Base-by-base conservation (phyloP, 768 basidiomycete genomes). In the Jaapia argillacea region DNA sequence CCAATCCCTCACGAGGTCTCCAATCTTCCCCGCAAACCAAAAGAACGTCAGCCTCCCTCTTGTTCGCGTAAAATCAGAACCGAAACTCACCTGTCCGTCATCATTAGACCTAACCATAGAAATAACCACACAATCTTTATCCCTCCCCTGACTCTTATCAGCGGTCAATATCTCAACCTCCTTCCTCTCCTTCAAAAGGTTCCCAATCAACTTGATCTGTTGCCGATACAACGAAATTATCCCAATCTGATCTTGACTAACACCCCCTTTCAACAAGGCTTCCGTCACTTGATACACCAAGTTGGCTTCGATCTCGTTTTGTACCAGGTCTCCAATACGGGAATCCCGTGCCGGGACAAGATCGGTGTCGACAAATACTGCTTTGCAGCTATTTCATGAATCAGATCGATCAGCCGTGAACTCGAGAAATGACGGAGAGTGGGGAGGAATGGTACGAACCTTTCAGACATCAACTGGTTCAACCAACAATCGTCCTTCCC, bases 311-410 rank as follows among this genome's bases (percentile, higher is more conserved):
- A 73, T 64, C 43, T 75, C 74, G 60, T 99, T 99, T 55, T 97
- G 91, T 5, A 96, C 83, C 6, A 97, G 72, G 51, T 92, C 85
- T 4, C 93, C 92, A 1, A 84, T 75, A 13, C 79, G 77, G 0
- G 85, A 85, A 53, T 98, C 94, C 5, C 57, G 63, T 0, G 84
- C 93, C 0, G 90, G 84, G 2, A 92, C 58, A 0, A 49, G 55
- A 51, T 98, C 96, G 0, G 96, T 99, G 56, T 98, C 84, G n/a
- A 98, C 78, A 51, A 99, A 98, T 28, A 97, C 70, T 5, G 84
- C 90, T 60, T 82, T 87, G 49, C 81, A 81, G 21, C 92, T 94
- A 37, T 27, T 35, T 41, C 20, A 22, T 25, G 28, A 33, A 3
- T 26, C 41, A 24, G 13, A 50, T n/a, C 18, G 20, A 18, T 24